Percentiles rank a stretch among this genome's conserved stretches.
Evolutionary conservation across 768 basidiomycete genomes (phyloP).

Genomic region (Phlebiopsis flavidoalba): DNA sequence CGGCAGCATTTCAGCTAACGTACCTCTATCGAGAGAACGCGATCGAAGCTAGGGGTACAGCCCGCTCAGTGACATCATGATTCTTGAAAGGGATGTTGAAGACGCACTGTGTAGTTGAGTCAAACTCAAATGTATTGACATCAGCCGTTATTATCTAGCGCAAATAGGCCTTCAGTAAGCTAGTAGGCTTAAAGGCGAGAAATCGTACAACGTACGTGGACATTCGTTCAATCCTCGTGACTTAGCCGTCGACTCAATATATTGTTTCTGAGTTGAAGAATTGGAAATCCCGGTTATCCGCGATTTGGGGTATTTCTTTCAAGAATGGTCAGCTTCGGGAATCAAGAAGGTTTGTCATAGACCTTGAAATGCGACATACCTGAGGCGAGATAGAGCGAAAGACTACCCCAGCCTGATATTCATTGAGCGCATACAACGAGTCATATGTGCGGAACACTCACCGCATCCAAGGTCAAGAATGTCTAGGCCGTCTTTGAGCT

Average conservation of each 20-base stretch:
- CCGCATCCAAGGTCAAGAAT: slow-evolving; percentile 69
- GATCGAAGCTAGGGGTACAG: slow-evolving; percentile 47
- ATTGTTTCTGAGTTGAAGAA: slow-evolving; percentile 60
- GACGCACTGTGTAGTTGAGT: slow-evolving; percentile 37
- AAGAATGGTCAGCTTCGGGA: not conserved
- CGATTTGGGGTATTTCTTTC: slow-evolving; percentile 64
- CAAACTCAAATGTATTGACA: slow-evolving; percentile 60
- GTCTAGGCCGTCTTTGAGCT: slow-evolving; percentile 53
- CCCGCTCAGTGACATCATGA: not conserved
- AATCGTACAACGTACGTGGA: slow-evolving; percentile 34
- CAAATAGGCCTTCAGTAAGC: not conserved
- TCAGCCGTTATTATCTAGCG: slow-evolving; percentile 61
- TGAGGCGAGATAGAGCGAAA: slow-evolving; percentile 61
- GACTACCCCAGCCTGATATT: slow-evolving; percentile 59
- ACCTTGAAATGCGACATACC: slow-evolving; percentile 27
- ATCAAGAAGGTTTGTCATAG: not conserved
- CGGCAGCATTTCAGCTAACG: not conserved
- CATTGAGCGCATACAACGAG: not conserved
- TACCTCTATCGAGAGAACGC: slow-evolving; percentile 67
- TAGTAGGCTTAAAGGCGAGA: not conserved
- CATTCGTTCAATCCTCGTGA: slow-evolving; percentile 45
- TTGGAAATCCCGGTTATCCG: slow-evolving; percentile 62
- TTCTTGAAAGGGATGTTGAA: too few relatives aligned
- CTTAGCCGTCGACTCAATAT: slow-evolving; percentile 50
- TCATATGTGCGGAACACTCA: slow-evolving; percentile 18